These are phyloP conservation scores for Casaregolazyma suthepensis DNA, from an alignment of 1,139 yeast species.

Conservation along the genomic window DNA sequence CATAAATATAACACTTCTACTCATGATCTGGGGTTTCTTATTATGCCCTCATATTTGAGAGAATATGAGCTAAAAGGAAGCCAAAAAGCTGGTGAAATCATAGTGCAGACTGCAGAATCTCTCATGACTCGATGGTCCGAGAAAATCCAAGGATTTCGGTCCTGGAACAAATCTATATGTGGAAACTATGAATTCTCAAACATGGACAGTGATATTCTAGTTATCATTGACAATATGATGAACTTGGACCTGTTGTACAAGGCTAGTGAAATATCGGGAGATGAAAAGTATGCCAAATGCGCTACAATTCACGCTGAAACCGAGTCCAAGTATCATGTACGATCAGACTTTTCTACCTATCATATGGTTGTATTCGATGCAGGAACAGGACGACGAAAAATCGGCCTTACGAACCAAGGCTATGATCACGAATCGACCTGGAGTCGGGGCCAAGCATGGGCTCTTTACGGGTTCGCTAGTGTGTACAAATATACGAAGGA, in stretches of 20 bases:
- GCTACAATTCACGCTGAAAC: slow-evolving; percentile 31
- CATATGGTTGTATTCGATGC: slow-evolving; percentile 28
- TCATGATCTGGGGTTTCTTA: slow-evolving; percentile 31
- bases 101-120: slow-evolving; percentile 28
- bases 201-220: slow-evolving; percentile 24
- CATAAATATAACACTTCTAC: slow-evolving; percentile 27
- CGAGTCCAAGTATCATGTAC: slow-evolving; percentile 25
- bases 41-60: slow-evolving; percentile 26
- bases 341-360: slow-evolving; percentile 28
- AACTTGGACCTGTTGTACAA: slow-evolving; percentile 29
- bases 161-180: slow-evolving; percentile 19
- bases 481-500: slow-evolving; percentile 28
- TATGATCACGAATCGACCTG: slow-evolving; percentile 29
- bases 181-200: slow-evolving; percentile 20
- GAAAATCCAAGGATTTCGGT: slow-evolving; percentile 25
- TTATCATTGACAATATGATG: slow-evolving; percentile 34
- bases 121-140: slow-evolving; percentile 26
- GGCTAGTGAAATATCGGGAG: slow-evolving; percentile 28
- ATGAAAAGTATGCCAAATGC: slow-evolving; percentile 20
- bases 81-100: slow-evolving; percentile 19
- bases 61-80: slow-evolving; percentile 22
- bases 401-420: slow-evolving; percentile 30
- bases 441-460: slow-evolving; percentile 27
- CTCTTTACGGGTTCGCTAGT: slow-evolving; percentile 27
- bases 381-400: slow-evolving; percentile 22